Evolutionary conservation across 768 basidiomycete species (phyloP).

Genomic region (Cystofilobasidium ferigula): DNA sequence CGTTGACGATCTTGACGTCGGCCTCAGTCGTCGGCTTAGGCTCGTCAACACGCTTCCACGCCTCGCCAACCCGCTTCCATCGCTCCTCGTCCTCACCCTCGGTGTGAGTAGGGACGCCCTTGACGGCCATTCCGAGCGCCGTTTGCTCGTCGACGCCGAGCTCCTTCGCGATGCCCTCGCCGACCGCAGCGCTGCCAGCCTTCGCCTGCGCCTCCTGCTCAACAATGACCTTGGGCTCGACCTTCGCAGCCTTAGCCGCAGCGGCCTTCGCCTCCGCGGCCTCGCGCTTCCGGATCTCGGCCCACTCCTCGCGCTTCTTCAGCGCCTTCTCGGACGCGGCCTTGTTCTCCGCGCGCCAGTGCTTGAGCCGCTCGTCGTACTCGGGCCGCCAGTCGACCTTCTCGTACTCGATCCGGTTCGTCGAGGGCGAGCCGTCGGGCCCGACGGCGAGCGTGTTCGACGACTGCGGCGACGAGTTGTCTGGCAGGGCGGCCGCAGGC

Average conservation of each 20-base stretch:
- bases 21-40: background rate
- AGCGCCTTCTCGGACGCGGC: constrained; percentile 19
- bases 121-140: background rate
- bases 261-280: constrained; percentile 1
- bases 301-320: constrained; percentile 15
- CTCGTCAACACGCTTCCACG: constrained; percentile 10
- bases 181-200: background rate
- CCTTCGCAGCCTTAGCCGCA: constrained; percentile 2
- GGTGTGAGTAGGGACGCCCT: background rate
- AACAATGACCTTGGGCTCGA: background rate
- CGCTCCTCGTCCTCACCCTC: constrained; percentile 16
- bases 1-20: background rate
- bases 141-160: constrained; percentile 10
- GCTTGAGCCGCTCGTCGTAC: constrained; percentile 3
- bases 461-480: constrained; percentile 8
- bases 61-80: constrained; percentile 16
- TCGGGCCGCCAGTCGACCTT: constrained; percentile 18
- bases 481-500: constrained; percentile 18
- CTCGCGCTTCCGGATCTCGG: constrained; percentile 14
- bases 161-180: constrained; percentile 3
- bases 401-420: background rate
- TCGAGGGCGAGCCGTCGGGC: constrained; percentile 8
- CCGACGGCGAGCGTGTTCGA: background rate
- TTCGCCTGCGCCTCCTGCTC: background rate
- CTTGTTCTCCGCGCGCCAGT: constrained; percentile 23